Base-by-base conservation (phyloP, 2,329 filamentous ascomycete species). In the Colletotrichum phormii region DNA sequence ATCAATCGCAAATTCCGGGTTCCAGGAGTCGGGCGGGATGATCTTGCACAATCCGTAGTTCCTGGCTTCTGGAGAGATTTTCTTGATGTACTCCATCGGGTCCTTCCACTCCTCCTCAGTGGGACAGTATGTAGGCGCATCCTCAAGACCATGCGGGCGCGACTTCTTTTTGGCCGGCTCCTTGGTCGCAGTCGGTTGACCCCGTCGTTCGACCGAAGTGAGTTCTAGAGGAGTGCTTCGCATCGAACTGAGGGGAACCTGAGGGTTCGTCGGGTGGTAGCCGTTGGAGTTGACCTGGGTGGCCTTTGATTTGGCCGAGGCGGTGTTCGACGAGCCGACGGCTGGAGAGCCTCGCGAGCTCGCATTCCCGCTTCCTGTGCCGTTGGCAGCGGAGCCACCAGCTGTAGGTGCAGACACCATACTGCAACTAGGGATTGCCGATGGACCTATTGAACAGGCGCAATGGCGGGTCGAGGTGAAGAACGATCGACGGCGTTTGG, bases 1-100 rank as follows among this genome's bases (percentile, higher is more conserved):
- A 80, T 99, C 95, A 79, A 99, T 97, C 55, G 95, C 95, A 82
- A 99, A 98, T 18, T 95, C 89, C 8, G 97, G 97, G 79, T 97
- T 96, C 97, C 97, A 99, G 42, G 89, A 91, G 75, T 97, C 94
- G 0, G 97, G 97, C 5, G 97, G 97, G 69, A 99, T 94, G 74
- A 99, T 94, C 83, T 98, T 98, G 88, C 95, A 95, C 66, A 99
- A 94, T 63, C 97, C 97, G 83, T 94, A 98, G 78, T 95, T 91
- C 76, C 89, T 90, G 29, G 94, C 97, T 81, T 98, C 95, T 1
- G 94, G 92, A 1, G 92, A 88, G 77, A 99, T 98, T 83, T 96
- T 98, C 80, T 92, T 92, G 78, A 99, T 95, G 80, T 98, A 99
- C 77, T 94, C 93, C 80, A 98, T 92, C 0, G 97, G 97, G 78